Evolutionary conservation across 345 rosid species (phyloP), one percentile per base, ranked within the genome.

Genomic region (Raphanus sativus): DNA sequence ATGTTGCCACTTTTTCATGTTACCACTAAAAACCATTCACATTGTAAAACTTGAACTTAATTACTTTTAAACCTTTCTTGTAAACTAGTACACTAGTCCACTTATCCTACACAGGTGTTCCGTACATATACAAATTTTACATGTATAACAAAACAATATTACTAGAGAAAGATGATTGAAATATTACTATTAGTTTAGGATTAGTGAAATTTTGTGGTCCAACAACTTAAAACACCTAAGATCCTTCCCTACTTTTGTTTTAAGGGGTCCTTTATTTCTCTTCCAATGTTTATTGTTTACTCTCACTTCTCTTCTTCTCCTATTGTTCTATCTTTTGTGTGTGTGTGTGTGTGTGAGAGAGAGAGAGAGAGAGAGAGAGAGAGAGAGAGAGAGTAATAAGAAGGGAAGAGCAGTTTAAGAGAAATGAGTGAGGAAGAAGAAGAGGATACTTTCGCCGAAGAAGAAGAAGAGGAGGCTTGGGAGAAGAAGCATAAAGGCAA

Each of bases 361-460:
- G 73, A 16, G 74, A 2, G 56, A 32, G 48, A 45, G 73, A 25
- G 81, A n/a, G n/a, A n/a, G n/a, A 54, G 73, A 69, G 50, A 69
- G 26, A 54, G 73, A 16, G 74, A 2, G 56, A 32, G 48, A 45
- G 73, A 25, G 81, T 63, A 56, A 48, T 63, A 42, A 3, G 93
- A 89, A 42, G 98, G 87, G n/a, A 83, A 86, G 82, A 84, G 91
- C 81, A 83, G 85, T 75, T 76, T 86, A 77, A 79, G 77, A 80
- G 88, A 84, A 75, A 78, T 86, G 77, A 86, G 84, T 8, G 90
- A 88, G n/a, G 94, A 86, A 12, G 90, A 84, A 21, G 59, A 52
- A 0, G 70, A 56, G 0, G 71, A 61, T 1, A 33, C 8, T 56
- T 17, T 45, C 48, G 72, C 77, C 68, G 59, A 52, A 16, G 75